A percentile compares a stretch with the other conserved stretches of the same genome.
These are phyloP conservation scores for Phytophthora crassamura DNA, from an alignment of 352 stramenopile genomes.

Conservation along the genomic window DNA sequence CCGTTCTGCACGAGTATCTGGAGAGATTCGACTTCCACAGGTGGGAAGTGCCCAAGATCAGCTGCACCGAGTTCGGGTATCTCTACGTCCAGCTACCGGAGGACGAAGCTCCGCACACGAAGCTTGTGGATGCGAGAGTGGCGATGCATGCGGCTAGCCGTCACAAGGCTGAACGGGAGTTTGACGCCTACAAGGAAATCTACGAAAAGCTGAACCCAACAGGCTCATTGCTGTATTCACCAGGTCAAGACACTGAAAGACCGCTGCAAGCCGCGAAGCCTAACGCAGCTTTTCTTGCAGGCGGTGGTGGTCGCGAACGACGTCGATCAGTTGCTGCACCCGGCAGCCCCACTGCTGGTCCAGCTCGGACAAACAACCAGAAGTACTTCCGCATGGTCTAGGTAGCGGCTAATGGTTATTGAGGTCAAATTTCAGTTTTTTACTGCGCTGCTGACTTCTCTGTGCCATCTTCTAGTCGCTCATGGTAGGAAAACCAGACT, in stretches of 20 bases:
- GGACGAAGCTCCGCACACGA: conserved; percentile 26
- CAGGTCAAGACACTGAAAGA: conserved; percentile 13
- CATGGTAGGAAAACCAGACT: too few species aligned
- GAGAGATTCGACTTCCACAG: conserved; percentile 16
- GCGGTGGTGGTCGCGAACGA: conserved; percentile 13
- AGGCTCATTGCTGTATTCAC: conserved; percentile 9
- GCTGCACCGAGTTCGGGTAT: conserved; percentile 37
- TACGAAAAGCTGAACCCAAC: conserved; percentile 29
- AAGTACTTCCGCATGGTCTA: conserved; percentile 24
- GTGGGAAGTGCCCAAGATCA: conserved; percentile 36
- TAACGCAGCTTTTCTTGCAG: conserved; percentile 33
- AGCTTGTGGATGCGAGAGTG: conserved; percentile 17
- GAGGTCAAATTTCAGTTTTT: too few species aligned
- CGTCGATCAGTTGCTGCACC: conserved; percentile 19
- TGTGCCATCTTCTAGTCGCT: too few species aligned
- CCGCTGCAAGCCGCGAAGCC: conserved; percentile 28
- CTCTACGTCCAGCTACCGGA: conserved; percentile 41
- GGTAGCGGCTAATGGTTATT: too few species aligned
- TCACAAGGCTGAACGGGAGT: conserved; percentile 28
- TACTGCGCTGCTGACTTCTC: too few species aligned
- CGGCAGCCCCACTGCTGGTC: conserved; percentile 7
- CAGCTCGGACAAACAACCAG: conserved; percentile 11
- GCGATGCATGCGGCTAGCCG: conserved; percentile 16
- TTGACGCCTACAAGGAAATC: conserved; percentile 34
- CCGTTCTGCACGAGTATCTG: conserved; percentile 36